Percentiles rank a stretch among this genome's conserved stretches.
phyloP scores from a whole-genome alignment of 2,329 filamentous ascomycete species.

The Penicillium sp. region DNA sequence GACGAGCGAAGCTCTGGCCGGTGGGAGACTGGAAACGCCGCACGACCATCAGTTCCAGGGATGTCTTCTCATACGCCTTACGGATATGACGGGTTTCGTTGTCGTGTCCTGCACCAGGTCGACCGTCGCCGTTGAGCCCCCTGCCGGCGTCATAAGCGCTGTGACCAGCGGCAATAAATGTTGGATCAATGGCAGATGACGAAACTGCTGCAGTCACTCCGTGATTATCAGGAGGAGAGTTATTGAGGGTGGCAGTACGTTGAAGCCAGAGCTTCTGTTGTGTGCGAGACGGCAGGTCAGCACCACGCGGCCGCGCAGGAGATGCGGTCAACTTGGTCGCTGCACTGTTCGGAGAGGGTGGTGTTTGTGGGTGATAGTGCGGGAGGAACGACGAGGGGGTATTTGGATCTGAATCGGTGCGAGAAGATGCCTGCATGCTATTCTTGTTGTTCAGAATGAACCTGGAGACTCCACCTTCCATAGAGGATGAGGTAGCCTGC shows the following conservation, averaged over 20 bases:
- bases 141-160: conserved; percentile 30
- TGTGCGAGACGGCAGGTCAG: conserved; percentile 45
- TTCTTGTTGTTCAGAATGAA: conserved; percentile 41
- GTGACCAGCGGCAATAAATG: conserved; percentile 30
- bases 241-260: conserved; percentile 44
- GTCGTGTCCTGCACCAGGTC: conserved; percentile 29
- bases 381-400: conserved; percentile 48
- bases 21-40: conserved; percentile 46
- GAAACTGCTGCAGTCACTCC: conserved; percentile 31
- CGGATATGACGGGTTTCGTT: conserved; percentile 40
- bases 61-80: conserved; percentile 45
- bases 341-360: conserved; percentile 39
- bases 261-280: conserved; percentile 50
- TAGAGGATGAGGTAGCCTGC: conserved; percentile 46
- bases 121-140: conserved; percentile 29
- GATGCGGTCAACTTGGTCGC: conserved; percentile 32
- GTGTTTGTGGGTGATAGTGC: conserved; percentile 47
- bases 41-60: conserved; percentile 45
- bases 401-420: conserved; percentile 44
- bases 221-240: conserved; percentile 43
- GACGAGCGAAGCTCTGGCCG: conserved; percentile 42
- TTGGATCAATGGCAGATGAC: conserved; percentile 37
- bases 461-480: conserved; percentile 47
- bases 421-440: conserved; percentile 31
- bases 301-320: conserved; percentile 33